These are phyloP conservation scores for Globisporangium alternatum DNA, from an alignment of 352 stramenopile species.

Conservation along the genomic window DNA sequence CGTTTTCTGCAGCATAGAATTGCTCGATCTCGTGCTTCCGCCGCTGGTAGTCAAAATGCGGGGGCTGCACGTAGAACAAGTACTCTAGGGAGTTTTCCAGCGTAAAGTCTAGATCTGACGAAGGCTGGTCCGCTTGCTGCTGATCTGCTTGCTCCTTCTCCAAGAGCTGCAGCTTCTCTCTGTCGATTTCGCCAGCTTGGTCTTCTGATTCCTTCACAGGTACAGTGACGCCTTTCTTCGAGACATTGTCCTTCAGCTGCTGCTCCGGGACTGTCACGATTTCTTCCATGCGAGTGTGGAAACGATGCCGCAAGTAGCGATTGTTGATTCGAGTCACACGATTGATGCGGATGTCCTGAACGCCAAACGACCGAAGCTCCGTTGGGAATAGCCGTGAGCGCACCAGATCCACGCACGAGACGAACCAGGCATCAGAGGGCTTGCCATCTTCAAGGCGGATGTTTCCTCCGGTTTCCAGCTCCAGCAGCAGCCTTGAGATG, in stretches of 20 bases:
- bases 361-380: constrained; percentile 52
- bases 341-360: constrained; percentile 68
- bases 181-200: constrained; percentile 3
- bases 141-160: neutral
- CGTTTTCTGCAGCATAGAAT: constrained; percentile 61
- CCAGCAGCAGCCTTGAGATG: constrained; percentile 79
- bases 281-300: constrained; percentile 81
- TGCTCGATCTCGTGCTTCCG: constrained; percentile 46
- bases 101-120: constrained; percentile 23
- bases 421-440: constrained; percentile 77
- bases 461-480: constrained; percentile 90
- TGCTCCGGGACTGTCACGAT: constrained; percentile 54
- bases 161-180: neutral
- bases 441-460: constrained; percentile 89
- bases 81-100: constrained; percentile 75
- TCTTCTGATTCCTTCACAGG: constrained; percentile 26
- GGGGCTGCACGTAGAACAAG: constrained; percentile 71
- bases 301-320: constrained; percentile 82
- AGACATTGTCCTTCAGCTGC: constrained; percentile 76
- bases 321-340: constrained; percentile 90
- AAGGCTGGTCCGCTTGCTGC: constrained; percentile 1
- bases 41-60: constrained; percentile 34
- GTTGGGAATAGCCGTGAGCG: constrained; percentile 58
- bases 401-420: constrained; percentile 81
- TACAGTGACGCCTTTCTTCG: constrained; percentile 73